Percentiles rank a stretch among this genome's conserved stretches.
phyloP scores from a whole-genome alignment of 163 green algal genomes.

The Trebouxia gelatinosa region DNA sequence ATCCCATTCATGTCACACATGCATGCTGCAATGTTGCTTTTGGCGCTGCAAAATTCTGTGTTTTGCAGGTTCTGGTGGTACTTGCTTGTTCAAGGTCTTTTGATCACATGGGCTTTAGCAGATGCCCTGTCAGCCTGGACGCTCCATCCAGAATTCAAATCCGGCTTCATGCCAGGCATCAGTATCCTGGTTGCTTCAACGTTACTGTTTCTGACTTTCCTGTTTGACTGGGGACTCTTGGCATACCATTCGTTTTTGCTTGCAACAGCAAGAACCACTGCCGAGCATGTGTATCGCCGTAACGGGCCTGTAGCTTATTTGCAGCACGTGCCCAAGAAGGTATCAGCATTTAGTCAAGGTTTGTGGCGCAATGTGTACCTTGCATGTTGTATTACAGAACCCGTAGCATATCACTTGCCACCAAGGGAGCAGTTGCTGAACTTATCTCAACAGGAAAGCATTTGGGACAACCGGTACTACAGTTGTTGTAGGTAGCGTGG shows the following conservation, averaged over 20 bases:
- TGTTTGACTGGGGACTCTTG: conserved; percentile 35
- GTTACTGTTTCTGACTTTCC: conserved; percentile 12
- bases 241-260: conserved; percentile 42
- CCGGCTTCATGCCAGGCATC: background rate
- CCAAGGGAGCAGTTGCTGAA: background rate
- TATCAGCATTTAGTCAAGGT: conserved; percentile 33
- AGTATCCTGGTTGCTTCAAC: conserved; percentile 1
- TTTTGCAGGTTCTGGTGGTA: conserved; percentile 27
- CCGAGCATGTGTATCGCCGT: conserved; percentile 35
- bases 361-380: conserved; percentile 16
- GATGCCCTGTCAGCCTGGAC: conserved; percentile 25
- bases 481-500: conserved; percentile 22
- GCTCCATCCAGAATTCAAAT: conserved; percentile 7
- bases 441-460: background rate
- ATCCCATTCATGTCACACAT: background rate
- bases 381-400: background rate
- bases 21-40: background rate
- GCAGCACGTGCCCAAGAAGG: conserved; percentile 34
- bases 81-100: conserved; percentile 5
- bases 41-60: no score
- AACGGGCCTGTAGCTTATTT: conserved; percentile 39
- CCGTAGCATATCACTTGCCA: background rate
- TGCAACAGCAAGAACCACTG: conserved; percentile 42
- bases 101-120: conserved; percentile 11
- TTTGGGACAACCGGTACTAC: conserved; percentile 28